Conservation (phyloP, 176 grass and related monocot genomes). For the Otatea glauca region DNA sequence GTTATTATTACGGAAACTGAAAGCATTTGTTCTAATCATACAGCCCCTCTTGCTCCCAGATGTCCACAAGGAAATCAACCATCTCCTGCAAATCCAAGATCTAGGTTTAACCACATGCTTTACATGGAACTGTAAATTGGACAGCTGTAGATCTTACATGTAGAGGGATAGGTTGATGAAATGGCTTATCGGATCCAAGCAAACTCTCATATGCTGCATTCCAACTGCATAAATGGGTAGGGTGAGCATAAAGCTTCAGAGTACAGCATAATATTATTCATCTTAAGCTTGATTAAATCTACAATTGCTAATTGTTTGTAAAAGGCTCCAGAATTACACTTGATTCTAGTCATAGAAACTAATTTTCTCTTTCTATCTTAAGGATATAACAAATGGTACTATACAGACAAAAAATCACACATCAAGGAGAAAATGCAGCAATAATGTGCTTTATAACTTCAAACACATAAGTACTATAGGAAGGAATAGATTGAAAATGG, state of each 20-base stretch:
- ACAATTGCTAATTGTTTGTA: not conserved
- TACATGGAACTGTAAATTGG: not conserved
- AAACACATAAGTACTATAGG: not conserved
- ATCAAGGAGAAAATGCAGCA: conserved; percentile 17
- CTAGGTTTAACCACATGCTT: conserved; percentile 11
- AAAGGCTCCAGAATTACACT: not conserved
- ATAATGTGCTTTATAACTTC: not conserved
- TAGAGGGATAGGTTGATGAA: conserved; percentile 56
- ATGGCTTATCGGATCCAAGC: conserved; percentile 60
- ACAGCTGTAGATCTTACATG: conserved; percentile 47
- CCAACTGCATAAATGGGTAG: conserved; percentile 48
- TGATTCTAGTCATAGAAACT: too few relatives aligned
- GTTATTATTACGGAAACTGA: conserved; percentile 34
- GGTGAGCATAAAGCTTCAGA: conserved; percentile 33
- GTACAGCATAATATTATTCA: not conserved
- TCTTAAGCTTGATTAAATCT: not conserved
- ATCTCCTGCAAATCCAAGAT: conserved; percentile 54
- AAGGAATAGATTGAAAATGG: conserved; percentile 11
- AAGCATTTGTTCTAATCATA: conserved; percentile 48
- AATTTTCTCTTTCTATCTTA: not conserved
- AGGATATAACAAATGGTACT: not conserved
- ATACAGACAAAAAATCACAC: not conserved
- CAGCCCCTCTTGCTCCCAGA: conserved; percentile 60
- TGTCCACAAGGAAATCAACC: conserved; percentile 66
- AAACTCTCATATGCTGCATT: conserved; percentile 60